A percentile compares a stretch with the other conserved stretches of the same genome.
These are phyloP conservation scores for Xylaria arbuscula DNA, from an alignment of 2,329 filamentous ascomycete species.

Conservation along the genomic window DNA sequence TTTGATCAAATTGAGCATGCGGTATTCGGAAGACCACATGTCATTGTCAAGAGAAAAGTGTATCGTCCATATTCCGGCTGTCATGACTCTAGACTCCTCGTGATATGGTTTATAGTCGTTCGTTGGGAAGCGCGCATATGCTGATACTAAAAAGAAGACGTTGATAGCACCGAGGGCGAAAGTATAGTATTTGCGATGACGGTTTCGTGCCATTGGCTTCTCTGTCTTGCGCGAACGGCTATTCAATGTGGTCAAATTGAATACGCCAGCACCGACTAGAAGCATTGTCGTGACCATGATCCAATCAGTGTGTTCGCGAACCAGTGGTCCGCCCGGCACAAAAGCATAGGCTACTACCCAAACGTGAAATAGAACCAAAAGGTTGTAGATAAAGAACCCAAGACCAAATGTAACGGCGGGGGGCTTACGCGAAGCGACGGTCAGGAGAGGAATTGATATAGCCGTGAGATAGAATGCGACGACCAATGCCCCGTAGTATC, in stretches of 20 bases:
- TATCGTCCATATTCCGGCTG: slow-evolving; percentile 97
- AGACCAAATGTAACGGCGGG: slow-evolving; percentile 86
- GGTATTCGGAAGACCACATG: slow-evolving; percentile 97
- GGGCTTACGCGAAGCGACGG: slow-evolving; percentile 78
- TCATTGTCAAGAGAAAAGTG: slow-evolving; percentile 98
- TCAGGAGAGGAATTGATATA: slow-evolving; percentile 78
- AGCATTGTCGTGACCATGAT: slow-evolving; percentile 90
- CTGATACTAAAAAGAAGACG: slow-evolving; percentile 80
- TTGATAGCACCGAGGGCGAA: slow-evolving; percentile 78
- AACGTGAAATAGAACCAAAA: slow-evolving; percentile 95
- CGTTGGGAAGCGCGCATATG: slow-evolving; percentile 90
- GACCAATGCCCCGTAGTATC: slow-evolving; percentile 84
- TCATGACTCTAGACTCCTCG: slow-evolving; percentile 84
- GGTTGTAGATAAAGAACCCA: slow-evolving; percentile 91
- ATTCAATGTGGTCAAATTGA: slow-evolving; percentile 70
- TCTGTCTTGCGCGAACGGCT: slow-evolving; percentile 55
- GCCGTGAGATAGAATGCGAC: slow-evolving; percentile 85
- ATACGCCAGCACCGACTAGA: slow-evolving; percentile 84
- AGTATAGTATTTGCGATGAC: slow-evolving; percentile 64
- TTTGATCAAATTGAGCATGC: slow-evolving; percentile 89
- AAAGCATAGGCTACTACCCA: slow-evolving; percentile 99
- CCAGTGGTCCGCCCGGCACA: slow-evolving; percentile 90
- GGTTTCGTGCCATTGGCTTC: slow-evolving; percentile 50
- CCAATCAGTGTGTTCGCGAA: slow-evolving; percentile 96
- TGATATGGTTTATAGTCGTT: slow-evolving; percentile 95